Base-by-base conservation (phyloP, 768 basidiomycete species). In the Suillus tomentosus region DNA sequence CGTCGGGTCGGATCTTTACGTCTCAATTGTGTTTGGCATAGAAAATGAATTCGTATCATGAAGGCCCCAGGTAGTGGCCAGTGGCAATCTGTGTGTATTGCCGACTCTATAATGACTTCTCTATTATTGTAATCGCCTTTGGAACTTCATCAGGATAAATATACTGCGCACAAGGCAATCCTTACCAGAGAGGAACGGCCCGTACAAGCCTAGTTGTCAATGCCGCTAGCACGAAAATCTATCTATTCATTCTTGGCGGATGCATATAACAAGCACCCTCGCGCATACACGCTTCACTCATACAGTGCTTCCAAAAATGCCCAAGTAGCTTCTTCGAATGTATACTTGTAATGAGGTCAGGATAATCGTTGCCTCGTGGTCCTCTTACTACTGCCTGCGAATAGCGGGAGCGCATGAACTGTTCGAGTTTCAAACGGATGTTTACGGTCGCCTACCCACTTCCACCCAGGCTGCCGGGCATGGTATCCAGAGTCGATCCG, bases 1-100 rank as follows among this genome's bases (percentile, higher is more conserved):
- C 11, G 9, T 10, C 51, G 53, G 31, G 17, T 54, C 53, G 53
- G 53, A 54, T 53, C 51, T 53, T 51, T 34, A 53, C 51, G 27
- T 34, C 19, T 31, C 31, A 31, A 31, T 31, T 27, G 15, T 24
- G 48, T 50, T 24, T 15, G 24, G 14, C 48, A 14, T 5, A 24
- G 22, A 24, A 51, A 51, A 14, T 7, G 14, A 27, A 51, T 24
- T 14, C 7, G 14, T 24, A 8, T 31, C 50, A 17, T 8, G 50
- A 51, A 14, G 17, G 15, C 31, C 9, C 15, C 27, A n/a, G n/a
- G n/a, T n/a, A n/a, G n/a, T n/a, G n/a, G n/a, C n/a, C n/a, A n/a
- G n/a, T n/a, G n/a, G 31, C 17, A 34, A 31, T 31, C 27, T 31
- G 27, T 53, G 9, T 31, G 17, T 17, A 17, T 17, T 11, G 27